A percentile compares a stretch with the other conserved stretches of the same genome.
Evolutionary conservation across 2,329 filamentous ascomycete species (phyloP).

Genomic region (Pestalotiopsis sp.): DNA sequence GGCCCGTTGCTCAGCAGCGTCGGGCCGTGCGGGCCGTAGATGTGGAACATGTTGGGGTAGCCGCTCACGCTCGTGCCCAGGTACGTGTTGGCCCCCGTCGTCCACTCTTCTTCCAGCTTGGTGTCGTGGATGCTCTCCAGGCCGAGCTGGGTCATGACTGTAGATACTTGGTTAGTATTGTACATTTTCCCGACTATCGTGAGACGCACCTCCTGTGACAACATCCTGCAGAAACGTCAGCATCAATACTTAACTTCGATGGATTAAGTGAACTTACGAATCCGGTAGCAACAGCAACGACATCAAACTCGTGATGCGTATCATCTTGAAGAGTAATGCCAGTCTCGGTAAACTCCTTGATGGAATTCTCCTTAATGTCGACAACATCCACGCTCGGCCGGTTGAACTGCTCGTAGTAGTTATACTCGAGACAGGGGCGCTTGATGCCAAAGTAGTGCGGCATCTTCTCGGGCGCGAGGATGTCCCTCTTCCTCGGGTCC

Average conservation of each 20-base stretch:
- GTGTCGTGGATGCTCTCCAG: conserved; percentile 41
- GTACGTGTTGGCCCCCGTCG: conserved; percentile 41
- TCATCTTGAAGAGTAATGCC: conserved; percentile 42
- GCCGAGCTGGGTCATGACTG: conserved; percentile 32
- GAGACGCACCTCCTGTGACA: conserved; percentile 3
- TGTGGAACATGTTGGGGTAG: conserved; percentile 36
- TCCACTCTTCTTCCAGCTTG: conserved; percentile 38
- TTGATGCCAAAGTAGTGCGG: conserved; percentile 59
- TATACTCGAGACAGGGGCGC: conserved; percentile 44
- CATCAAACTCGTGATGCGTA: conserved; percentile 44
- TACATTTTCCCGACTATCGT: fast-evolving
- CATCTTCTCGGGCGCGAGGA: conserved; percentile 54
- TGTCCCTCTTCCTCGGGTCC: conserved; percentile 48
- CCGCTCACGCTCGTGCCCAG: conserved; percentile 44
- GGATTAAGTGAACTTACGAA: conserved; percentile 37
- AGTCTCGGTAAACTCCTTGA: conserved; percentile 42
- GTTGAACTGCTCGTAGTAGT: conserved; percentile 52
- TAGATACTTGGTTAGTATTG: neutral
- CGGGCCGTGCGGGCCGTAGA: conserved; percentile 60
- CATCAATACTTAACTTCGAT: neutral
- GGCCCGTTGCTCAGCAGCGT: conserved; percentile 60
- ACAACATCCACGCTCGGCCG: conserved; percentile 43
- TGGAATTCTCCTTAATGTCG: conserved; percentile 41
- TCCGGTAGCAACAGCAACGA: conserved; percentile 47
- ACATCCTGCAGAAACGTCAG: neutral